These are phyloP conservation scores for Vararia minispora DNA, from an alignment of 768 basidiomycete species.

Conservation along the genomic window DNA sequence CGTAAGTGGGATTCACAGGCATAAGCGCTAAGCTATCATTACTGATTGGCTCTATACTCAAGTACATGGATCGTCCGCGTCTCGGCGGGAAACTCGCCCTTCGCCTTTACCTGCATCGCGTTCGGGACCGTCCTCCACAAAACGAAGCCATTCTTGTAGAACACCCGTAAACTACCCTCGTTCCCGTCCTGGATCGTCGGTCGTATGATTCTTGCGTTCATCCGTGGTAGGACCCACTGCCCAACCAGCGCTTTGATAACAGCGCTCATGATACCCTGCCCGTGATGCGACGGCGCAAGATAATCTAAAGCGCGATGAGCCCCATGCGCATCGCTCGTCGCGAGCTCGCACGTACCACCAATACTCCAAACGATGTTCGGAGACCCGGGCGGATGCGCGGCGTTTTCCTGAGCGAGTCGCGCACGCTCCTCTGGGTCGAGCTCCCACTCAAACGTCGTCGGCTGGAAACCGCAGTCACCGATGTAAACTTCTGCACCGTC, in stretches of 20 bases:
- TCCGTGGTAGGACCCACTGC: conserved; percentile 53
- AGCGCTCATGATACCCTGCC: conserved; percentile 65
- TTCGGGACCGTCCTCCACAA: conserved; percentile 28
- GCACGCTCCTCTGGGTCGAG: conserved; percentile 27
- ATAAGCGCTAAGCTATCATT: too few species aligned
- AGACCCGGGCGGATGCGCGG: conserved; percentile 32
- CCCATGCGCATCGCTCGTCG: background rate
- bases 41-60: conserved; percentile 15
- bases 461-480: conserved; percentile 30
- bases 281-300: conserved; percentile 47
- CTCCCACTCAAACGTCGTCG: conserved; percentile 23
- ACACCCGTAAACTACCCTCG: conserved; percentile 48
- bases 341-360: conserved; percentile 33
- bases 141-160: conserved; percentile 55
- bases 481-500: conserved; percentile 42
- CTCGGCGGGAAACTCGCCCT: conserved; percentile 16
- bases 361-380: conserved; percentile 48
- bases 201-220: conserved; percentile 40
- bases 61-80: conserved; percentile 14
- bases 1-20: too few species aligned
- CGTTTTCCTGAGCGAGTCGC: conserved; percentile 29
- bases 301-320: conserved; percentile 27
- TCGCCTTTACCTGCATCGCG: conserved; percentile 27
- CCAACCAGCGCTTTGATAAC: conserved; percentile 42
- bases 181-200: conserved; percentile 41